These are phyloP conservation scores for Datisca glomerata DNA, from an alignment of 306 rosid genomes.

Conservation along the genomic window DNA sequence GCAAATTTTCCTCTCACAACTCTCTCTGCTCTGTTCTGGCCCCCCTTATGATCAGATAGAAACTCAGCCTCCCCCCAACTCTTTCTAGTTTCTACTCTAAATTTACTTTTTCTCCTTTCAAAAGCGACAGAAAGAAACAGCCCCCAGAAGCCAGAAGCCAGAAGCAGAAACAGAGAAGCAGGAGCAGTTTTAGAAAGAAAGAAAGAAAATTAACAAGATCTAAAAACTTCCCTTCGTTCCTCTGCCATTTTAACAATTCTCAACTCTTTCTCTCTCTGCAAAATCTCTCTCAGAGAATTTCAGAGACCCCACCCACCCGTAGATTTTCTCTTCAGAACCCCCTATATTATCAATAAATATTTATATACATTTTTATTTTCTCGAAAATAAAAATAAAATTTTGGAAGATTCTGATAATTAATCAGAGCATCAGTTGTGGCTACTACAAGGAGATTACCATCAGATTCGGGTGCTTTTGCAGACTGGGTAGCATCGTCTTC, in stretches of 20 bases:
- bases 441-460: constrained; percentile 89
- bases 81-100: background rate
- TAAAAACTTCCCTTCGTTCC: background rate
- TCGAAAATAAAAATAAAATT: background rate
- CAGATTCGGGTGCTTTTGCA: constrained; percentile 90
- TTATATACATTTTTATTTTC: constrained; percentile 4
- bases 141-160: constrained; percentile 8
- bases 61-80: background rate
- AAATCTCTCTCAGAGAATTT: constrained; percentile 29
- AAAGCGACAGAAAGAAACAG: constrained; percentile 37
- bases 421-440: constrained; percentile 76
- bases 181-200: constrained; percentile 1
- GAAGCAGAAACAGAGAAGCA: constrained; percentile 3
- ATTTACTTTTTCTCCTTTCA: constrained; percentile 5
- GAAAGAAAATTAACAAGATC: constrained; percentile 12
- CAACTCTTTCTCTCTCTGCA: constrained; percentile 6
- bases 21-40: background rate
- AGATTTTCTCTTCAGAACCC: constrained; percentile 19
- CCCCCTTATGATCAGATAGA: background rate
- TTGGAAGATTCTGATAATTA: background rate
- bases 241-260: background rate
- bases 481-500: constrained; percentile 74
- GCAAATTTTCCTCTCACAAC: constrained; percentile 21
- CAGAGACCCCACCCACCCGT: constrained; percentile 57
- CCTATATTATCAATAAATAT: background rate